Conservation (phyloP, 2,329 filamentous ascomycete species). For the Sporothrix variecibatus region DNA sequence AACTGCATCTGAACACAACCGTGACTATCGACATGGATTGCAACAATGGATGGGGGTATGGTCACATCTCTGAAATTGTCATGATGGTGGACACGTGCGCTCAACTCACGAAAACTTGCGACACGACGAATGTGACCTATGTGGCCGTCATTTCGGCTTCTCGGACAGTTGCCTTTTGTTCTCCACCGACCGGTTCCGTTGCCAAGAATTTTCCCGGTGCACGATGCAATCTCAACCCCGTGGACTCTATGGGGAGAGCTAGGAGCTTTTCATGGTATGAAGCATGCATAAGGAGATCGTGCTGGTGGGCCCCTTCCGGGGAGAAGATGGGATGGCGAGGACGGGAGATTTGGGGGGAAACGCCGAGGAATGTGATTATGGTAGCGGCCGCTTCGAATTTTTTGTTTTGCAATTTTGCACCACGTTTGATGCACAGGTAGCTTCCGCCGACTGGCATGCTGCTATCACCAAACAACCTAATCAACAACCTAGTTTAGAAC, state of each 20-base stretch:
- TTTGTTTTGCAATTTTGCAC: background rate
- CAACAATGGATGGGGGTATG: background rate
- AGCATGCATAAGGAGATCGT: background rate
- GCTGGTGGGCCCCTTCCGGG: background rate
- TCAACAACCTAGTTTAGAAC: background rate
- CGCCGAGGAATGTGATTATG: conserved; percentile 4
- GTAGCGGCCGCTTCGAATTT: background rate
- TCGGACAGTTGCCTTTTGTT: background rate
- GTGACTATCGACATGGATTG: background rate
- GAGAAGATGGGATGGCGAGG: background rate
- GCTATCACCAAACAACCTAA: background rate
- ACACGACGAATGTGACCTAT: background rate
- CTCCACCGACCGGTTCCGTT: background rate
- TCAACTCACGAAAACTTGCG: background rate
- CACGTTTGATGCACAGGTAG: background rate
- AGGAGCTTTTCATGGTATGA: background rate
- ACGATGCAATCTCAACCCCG: background rate
- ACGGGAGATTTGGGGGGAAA: background rate
- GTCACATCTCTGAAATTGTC: background rate
- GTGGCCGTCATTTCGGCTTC: background rate
- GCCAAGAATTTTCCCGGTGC: conserved; percentile 7
- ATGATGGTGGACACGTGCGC: background rate
- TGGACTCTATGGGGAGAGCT: background rate
- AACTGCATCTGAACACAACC: background rate
- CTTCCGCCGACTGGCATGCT: background rate